Evolutionary conservation across 2,329 filamentous ascomycete species (phyloP), one percentile per base, ranked within the genome.

Genomic region (Alternaria hordeiaustralica): DNA sequence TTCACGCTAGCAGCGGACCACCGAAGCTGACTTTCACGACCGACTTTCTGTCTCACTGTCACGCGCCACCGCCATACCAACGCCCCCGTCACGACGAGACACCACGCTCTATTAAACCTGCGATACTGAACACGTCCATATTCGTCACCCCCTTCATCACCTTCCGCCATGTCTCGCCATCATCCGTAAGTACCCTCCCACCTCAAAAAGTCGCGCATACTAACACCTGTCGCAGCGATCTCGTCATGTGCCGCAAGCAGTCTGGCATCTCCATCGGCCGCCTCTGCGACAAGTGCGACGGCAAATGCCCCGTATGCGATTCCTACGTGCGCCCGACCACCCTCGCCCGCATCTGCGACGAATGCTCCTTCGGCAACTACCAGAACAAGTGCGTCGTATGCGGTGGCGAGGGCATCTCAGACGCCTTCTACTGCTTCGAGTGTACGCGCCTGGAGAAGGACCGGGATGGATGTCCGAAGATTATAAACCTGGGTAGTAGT

Each of bases 301-400:
- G 96, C 82, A 99, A 99, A 86, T 99, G 96, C 78, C 96, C 96
- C 70, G 94, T 99, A 65, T 99, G 96, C 89, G 96, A 99, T 81
- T 97, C 93, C 65, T 99, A 99, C 87, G 96, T 99, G 68, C 94
- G 96, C 15, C 96, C 96, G 12, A 99, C 96, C 26, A 98, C 96
- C 9, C 90, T 98, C 61, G 96, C 97, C 65, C 93, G 95, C 77
- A 98, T 99, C 84, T 99, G 96, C 86, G 96, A 99, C 85, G 96
- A 99, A 84, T 99, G 96, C 87, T 94, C 92, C 80, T 99, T 99
- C 81, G 96, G 96, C 78, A 99, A 99, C 87, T 99, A 97, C 86
- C 96, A 98, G 84, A 99, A 99, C 86, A 99, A 99, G 83, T 99
- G 96, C 80, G 94, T 99, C 72, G 96, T 99, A 46, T 99, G 96